Base-by-base conservation (phyloP, 257 asterid species). In the Penstemon newberryi region DNA sequence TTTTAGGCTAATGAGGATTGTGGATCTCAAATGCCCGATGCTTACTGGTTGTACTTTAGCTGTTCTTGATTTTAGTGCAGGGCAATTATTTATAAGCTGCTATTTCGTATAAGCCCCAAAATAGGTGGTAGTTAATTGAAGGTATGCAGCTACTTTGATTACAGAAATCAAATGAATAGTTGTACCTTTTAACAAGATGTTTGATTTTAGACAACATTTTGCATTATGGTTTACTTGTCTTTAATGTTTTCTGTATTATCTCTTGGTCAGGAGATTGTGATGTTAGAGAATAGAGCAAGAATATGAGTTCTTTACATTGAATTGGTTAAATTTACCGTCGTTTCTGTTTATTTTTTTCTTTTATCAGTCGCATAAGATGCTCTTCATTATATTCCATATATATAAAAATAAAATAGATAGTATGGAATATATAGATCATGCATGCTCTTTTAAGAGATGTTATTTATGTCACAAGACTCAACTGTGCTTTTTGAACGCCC, bases 61-160 rank as follows among this genome's bases (percentile, higher is more conserved):
- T 67, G 63, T 71, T 75, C 44, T 41, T 60, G 45, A 63, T 73
- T 57, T 60, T 15, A 73, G 56, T 78, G 78, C 80, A 70, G 71
- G 84, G 81, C 77, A 67, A 78, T 84, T 80, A 70, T 70, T 78
- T 65, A 25, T 75, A 57, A 57, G 77, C 80, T 80, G 83, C 76
- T 68, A 60, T 68, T 70, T 67, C 63, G 84, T 81, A 80, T 74
- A 76, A 75, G 79, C 83, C 78, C 74, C 75, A 46, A 57, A 74
- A 70, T 60, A 74, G 81, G 78, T 64, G 77, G 78, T 78, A 60
- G 52, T 74, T 76, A 59, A 70, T 58, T 73, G 72, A 72, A 79
- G 80, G 80, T 71, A 78, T 81, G 77, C 82, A 70, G 74, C 74
- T 67, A 64, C 56, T 40, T 62, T 79, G 68, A 46, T 78, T 75